These are phyloP conservation scores for Tricholoma terreum DNA, from an alignment of 768 basidiomycete species.

Conservation along the genomic window DNA sequence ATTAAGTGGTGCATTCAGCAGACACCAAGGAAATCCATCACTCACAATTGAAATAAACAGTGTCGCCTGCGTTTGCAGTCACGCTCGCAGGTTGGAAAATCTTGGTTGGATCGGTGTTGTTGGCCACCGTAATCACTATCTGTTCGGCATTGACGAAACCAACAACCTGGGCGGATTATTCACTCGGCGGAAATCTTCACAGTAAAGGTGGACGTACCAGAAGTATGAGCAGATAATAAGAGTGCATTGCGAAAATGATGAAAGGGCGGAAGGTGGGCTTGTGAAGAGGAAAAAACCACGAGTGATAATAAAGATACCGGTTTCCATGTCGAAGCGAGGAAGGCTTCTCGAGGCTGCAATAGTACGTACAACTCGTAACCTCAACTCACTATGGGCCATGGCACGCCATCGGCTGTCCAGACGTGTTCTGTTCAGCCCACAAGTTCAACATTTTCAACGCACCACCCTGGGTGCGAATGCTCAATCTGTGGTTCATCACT, in stretches of 20 bases:
- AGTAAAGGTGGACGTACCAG: slow-evolving; percentile 1
- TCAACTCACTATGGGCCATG: no score
- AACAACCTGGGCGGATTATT: not conserved
- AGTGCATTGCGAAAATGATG: not conserved
- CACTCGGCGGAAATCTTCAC: not conserved
- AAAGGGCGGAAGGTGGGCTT: not conserved
- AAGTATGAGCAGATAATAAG: slow-evolving; percentile 1
- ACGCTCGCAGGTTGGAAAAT: slow-evolving; percentile 48
- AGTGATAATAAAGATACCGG: not conserved
- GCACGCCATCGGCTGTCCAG: no score
- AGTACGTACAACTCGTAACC: not conserved
- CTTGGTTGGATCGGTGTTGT: slow-evolving; percentile 41
- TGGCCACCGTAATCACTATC: slow-evolving; percentile 44
- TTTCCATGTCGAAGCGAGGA: not conserved
- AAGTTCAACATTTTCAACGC: no score
- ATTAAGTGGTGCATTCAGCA: not conserved
- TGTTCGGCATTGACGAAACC: slow-evolving; percentile 29
- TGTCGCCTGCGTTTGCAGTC: slow-evolving; percentile 44
- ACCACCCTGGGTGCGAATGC: no score
- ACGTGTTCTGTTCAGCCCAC: no score
- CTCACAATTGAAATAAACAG: slow-evolving; percentile 57
- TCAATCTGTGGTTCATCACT: no score
- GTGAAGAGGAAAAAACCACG: no score
- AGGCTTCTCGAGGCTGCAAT: not conserved
- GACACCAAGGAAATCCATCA: not conserved